Evolutionary conservation across 768 basidiomycete genomes (phyloP).

Genomic region (Chlorophyllum brunneum): DNA sequence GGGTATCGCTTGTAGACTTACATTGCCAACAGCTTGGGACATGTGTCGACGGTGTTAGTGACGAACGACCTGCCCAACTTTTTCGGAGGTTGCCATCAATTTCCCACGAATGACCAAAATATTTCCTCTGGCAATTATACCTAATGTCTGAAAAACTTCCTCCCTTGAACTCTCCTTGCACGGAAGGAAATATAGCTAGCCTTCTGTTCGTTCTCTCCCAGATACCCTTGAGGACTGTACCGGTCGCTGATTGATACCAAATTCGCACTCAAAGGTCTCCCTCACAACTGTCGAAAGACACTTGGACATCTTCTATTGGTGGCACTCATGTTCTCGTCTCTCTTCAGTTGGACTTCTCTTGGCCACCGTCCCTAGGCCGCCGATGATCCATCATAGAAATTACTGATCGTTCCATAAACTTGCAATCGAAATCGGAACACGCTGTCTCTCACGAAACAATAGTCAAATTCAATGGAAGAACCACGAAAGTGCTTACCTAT

Average conservation of each 20-base stretch:
- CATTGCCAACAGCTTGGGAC: slow-evolving; percentile 84
- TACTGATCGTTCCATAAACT: not conserved
- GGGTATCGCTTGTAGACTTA: slow-evolving; percentile 29
- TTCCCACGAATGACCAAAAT: slow-evolving; percentile 4
- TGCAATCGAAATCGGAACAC: not conserved
- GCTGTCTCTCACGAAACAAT: slow-evolving; percentile 8
- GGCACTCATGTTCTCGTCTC: not conserved
- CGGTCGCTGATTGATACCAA: too few relatives aligned
- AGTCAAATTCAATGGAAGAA: slow-evolving; percentile 7
- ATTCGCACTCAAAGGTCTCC: too few relatives aligned
- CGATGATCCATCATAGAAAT: slow-evolving; percentile 8
- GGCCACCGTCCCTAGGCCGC: not conserved
- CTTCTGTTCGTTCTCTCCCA: too few relatives aligned
- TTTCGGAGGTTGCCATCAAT: slow-evolving; percentile 9
- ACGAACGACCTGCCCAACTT: not conserved
- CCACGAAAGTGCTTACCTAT: slow-evolving; percentile 3
- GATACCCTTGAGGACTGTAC: too few relatives aligned
- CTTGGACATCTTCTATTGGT: not conserved
- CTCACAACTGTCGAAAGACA: too few relatives aligned
- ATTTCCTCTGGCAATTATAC: too few relatives aligned
- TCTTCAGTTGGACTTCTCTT: not conserved
- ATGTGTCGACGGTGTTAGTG: slow-evolving; percentile 31
- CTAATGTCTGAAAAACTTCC: too few relatives aligned
- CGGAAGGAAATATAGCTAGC: too few relatives aligned
- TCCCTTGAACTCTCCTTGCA: too few relatives aligned